Base-by-base conservation (phyloP, 2,329 filamentous ascomycete species). In the Phaeoacremonium minimum region DNA sequence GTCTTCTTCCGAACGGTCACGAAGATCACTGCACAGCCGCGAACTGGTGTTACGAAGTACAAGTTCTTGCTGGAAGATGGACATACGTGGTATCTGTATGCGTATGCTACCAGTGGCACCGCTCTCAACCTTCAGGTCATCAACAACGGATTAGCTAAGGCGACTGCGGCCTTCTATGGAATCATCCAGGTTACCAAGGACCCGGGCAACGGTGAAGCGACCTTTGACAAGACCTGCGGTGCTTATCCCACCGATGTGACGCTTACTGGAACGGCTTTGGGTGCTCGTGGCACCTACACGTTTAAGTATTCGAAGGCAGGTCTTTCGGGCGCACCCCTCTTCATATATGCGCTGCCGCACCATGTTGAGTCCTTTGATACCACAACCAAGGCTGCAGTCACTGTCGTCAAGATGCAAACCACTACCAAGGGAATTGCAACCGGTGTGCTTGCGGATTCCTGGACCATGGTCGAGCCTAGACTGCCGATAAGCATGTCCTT, bases 341-440 rank as follows among this genome's bases (percentile, higher is more conserved):
- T 93, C 45, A 93, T 95, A 82, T 96, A 85, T 56, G 87, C 86
- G 13, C 66, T 98, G 32, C 88, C 90, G 15, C 93, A 97, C 57
- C 93, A 97, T 47, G 56, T 87, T 4, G 67, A 79, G 19, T 88
- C 86, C 0, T 90, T 97, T 42, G 77, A 87, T 46, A 48, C 58
- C 1, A 60, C 60, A 1, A 79, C 75, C 3, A 51, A 47, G 22
- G 78, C 77, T 7, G 64, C 63, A 9, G 63, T 67, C 16, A 75
- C 67, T 6, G 56, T 65, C 5, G 56, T 93, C 2, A 69, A 75
- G 44, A 65, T 97, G 35, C 77, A 83, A 38, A 91, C 88, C 1
- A 85, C 88, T 0, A 95, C 88, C 15, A 97, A 96, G 62, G 93
- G 93, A 9, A 64, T 78, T 12, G 85, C 85, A 7, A 85, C 76